These are phyloP conservation scores for Fusarium armeniacum DNA, from an alignment of 2,329 filamentous ascomycete species.

Conservation along the genomic window DNA sequence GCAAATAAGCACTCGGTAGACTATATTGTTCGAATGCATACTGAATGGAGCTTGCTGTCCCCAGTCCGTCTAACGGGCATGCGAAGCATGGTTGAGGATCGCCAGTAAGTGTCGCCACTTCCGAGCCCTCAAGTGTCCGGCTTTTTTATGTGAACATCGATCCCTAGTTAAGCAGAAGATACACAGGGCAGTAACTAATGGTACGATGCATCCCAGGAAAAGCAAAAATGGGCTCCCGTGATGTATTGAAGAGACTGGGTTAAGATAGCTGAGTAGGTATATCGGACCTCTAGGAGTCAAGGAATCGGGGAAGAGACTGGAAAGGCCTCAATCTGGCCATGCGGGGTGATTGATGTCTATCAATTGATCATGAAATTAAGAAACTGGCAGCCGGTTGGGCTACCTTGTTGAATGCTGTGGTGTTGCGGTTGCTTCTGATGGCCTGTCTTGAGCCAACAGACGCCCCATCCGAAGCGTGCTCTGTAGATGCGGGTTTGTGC, in stretches of 20 bases:
- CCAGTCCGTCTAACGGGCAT: slow-evolving; percentile 5
- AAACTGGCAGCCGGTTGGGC: slow-evolving; percentile 34
- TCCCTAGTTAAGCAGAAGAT: slow-evolving; percentile 10
- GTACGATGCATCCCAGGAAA: slow-evolving; percentile 44
- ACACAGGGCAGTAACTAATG: slow-evolving; percentile 26
- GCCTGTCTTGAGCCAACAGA: slow-evolving; percentile 38
- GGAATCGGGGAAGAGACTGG: slow-evolving; percentile 6
- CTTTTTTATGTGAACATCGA: slow-evolving; percentile 25
- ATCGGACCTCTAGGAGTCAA: slow-evolving; percentile 35
- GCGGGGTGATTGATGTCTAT: slow-evolving; percentile 27
- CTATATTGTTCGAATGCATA: slow-evolving; percentile 23
- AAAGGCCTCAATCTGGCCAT: slow-evolving; percentile 21
- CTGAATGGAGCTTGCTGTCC: slow-evolving; percentile 23
- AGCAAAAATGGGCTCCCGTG: slow-evolving; percentile 34
- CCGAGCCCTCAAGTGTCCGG: slow-evolving; percentile 22
- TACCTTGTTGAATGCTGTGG: slow-evolving; percentile 21
- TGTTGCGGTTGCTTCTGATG: slow-evolving; percentile 19
- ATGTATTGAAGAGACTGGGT: slow-evolving; percentile 17
- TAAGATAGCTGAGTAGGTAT: slow-evolving; percentile 31
- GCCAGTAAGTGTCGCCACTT: slow-evolving; percentile 16
- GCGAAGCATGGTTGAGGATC: slow-evolving; percentile 18
- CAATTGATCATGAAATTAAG: slow-evolving; percentile 27
- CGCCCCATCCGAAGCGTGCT: slow-evolving; percentile 28
- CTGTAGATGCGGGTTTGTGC: slow-evolving; percentile 13
- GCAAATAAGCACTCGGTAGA: slow-evolving; percentile 10